Conservation (phyloP, 192 early-diverging fungal genomes). For the Phycomyces nitens region DNA sequence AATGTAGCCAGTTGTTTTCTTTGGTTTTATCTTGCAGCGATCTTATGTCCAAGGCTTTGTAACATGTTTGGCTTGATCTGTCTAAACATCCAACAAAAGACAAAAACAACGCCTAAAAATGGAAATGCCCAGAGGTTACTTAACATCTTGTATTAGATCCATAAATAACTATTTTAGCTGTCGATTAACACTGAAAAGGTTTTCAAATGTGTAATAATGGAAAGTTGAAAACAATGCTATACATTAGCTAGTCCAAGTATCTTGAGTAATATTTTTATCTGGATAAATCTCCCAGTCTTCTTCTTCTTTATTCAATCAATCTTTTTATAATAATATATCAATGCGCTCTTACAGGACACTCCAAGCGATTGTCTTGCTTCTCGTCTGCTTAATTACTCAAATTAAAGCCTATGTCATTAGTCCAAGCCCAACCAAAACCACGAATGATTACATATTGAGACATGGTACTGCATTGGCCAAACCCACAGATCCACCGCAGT, state of each 20-base stretch:
- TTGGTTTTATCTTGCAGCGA: no score
- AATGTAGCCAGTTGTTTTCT: no score
- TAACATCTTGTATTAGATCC: no score
- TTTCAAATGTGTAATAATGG: neutral
- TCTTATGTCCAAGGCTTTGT: no score
- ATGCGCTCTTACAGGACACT: no score
- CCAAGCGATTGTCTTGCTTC: no score
- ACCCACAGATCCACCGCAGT: neutral
- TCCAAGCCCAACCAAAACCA: neutral
- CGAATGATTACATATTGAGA: neutral
- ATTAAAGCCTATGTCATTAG: neutral
- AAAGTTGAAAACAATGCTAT: neutral
- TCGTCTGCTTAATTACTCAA: neutral
- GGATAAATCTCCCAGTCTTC: neutral
- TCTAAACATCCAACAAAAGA: neutral
- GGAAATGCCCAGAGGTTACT: neutral
- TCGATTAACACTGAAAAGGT: no score
- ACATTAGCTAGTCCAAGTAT: neutral
- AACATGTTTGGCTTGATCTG: neutral
- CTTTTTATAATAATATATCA: neutral
- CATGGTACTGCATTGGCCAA: neutral
- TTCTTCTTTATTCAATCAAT: neutral
- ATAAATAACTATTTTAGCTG: no score
- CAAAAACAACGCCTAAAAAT: neutral
- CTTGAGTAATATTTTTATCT: neutral